These are phyloP conservation scores for Russula virescens DNA, from an alignment of 768 basidiomycete genomes.

Conservation along the genomic window DNA sequence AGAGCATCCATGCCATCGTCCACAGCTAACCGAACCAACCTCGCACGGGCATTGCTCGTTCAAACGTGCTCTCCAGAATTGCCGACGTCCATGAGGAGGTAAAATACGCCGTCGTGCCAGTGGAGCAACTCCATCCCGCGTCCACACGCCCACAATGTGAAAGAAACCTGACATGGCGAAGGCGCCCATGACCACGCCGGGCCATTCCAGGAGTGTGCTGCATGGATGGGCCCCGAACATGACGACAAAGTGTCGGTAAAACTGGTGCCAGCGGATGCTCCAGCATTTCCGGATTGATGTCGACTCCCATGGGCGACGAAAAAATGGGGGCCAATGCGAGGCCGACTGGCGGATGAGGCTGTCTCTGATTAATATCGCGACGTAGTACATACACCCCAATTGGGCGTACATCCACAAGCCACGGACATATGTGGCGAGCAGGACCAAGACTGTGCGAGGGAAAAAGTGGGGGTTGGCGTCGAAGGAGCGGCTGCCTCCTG, in stretches of 20 bases:
- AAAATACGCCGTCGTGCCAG: conserved; percentile 43
- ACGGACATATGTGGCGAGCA: not conserved
- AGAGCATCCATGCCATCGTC: conserved; percentile 42
- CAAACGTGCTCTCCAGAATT: conserved; percentile 45
- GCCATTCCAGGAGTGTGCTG: conserved; percentile 40
- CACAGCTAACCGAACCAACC: conserved; percentile 50
- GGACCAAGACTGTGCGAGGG: not conserved
- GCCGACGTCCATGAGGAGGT: conserved; percentile 52
- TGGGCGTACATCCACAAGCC: conserved; percentile 13
- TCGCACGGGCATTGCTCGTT: conserved; percentile 38
- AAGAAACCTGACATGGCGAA: conserved; percentile 55
- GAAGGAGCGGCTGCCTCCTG: conserved; percentile 3
- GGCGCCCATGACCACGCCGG: conserved; percentile 47
- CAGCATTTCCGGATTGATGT: conserved; percentile 37
- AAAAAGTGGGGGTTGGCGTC: not conserved
- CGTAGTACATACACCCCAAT: conserved; percentile 25
- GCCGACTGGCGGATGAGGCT: conserved; percentile 30
- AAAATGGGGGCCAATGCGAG: conserved; percentile 32
- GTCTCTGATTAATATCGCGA: conserved; percentile 26
- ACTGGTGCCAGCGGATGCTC: conserved; percentile 37
- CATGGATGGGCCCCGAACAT: conserved; percentile 32
- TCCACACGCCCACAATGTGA: conserved; percentile 54
- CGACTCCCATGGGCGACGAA: conserved; percentile 33
- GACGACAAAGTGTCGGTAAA: conserved; percentile 32
- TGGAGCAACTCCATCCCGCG: conserved; percentile 45